A percentile compares a stretch with the other conserved stretches of the same genome.
phyloP scores from a whole-genome alignment of 768 basidiomycete species.

The Lentinula sp. region DNA sequence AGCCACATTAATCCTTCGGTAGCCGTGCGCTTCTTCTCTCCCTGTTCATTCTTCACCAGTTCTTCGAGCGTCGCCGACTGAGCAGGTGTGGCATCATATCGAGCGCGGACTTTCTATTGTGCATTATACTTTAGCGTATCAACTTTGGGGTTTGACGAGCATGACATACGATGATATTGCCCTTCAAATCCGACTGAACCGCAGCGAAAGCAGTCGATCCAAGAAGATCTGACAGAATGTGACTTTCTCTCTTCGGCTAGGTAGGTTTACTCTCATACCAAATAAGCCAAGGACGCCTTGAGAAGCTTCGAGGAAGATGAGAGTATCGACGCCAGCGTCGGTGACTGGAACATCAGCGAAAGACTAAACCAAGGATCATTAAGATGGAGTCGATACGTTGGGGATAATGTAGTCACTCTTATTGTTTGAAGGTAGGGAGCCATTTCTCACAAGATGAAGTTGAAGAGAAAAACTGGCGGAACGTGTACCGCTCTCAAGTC shows the following conservation, averaged over 20 bases:
- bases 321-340: slow-evolving; percentile 83
- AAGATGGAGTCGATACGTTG: neutral
- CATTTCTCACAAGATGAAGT: slow-evolving; percentile 33
- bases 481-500: neutral
- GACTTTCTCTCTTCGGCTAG: neutral
- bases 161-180: slow-evolving; percentile 78
- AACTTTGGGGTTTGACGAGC: neutral
- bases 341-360: slow-evolving; percentile 87
- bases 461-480: slow-evolving; percentile 6
- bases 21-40: slow-evolving; percentile 80
- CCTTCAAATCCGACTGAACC: slow-evolving; percentile 82
- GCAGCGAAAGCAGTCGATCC: slow-evolving; percentile 78
- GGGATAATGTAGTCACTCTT: slow-evolving; percentile 35
- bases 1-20: slow-evolving; percentile 95
- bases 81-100: slow-evolving; percentile 62
- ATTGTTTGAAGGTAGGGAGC: slow-evolving; percentile 72
- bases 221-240: slow-evolving; percentile 57
- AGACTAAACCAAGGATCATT: slow-evolving; percentile 49
- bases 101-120: slow-evolving; percentile 80
- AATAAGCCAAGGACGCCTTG: slow-evolving; percentile 87
- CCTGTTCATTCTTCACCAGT: slow-evolving; percentile 78
- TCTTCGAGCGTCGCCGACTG: slow-evolving; percentile 75
- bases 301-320: slow-evolving; percentile 81
- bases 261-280: slow-evolving; percentile 37
- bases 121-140: neutral